These are phyloP conservation scores for Aspergillus sp. DNA, from an alignment of 2,329 filamentous ascomycete genomes.

Conservation along the genomic window DNA sequence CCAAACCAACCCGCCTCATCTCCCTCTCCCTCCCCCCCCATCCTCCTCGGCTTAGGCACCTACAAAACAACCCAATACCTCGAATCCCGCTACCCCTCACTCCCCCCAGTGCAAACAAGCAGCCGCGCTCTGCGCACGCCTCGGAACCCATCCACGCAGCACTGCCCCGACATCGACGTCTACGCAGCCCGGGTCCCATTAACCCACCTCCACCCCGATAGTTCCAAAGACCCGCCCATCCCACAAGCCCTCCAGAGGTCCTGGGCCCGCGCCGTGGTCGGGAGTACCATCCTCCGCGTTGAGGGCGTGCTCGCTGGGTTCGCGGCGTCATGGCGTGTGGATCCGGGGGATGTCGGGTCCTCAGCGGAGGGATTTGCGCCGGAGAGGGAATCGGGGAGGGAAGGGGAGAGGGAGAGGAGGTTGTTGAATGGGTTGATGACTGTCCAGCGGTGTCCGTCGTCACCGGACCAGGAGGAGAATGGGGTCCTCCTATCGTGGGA, in stretches of 20 bases:
- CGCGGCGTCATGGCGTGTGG: constrained; percentile 2
- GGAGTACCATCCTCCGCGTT: constrained; percentile 7
- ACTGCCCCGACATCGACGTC: constrained; percentile 16
- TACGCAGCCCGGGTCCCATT: constrained; percentile 16
- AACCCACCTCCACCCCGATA: constrained; percentile 5
- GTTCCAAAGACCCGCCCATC: not conserved
- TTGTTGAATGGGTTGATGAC: constrained; percentile 13
- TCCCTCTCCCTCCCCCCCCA: constrained; percentile 8
- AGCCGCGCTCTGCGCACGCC: constrained; percentile 14
- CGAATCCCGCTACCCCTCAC: constrained; percentile 17
- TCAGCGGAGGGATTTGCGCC: constrained; percentile 6
- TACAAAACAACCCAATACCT: constrained; percentile 14
- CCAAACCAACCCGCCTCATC: constrained; percentile 4
- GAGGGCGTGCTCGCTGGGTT: constrained; percentile 14
- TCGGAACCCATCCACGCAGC: constrained; percentile 8
- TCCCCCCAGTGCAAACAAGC: constrained; percentile 8
- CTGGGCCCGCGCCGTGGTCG: constrained; percentile 16
- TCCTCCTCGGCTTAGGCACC: constrained; percentile 10
- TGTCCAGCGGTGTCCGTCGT: constrained; percentile 8
- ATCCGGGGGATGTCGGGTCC: constrained; percentile 13
- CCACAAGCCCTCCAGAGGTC: constrained; percentile 9
- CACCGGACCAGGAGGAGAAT: not conserved
- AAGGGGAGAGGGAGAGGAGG: constrained; percentile 4
- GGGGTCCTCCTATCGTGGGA: constrained; percentile 15
- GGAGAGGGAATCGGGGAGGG: not conserved